These are phyloP conservation scores for Vitis hybrid DNA, from an alignment of 177 flowering plant species.

Conservation along the genomic window DNA sequence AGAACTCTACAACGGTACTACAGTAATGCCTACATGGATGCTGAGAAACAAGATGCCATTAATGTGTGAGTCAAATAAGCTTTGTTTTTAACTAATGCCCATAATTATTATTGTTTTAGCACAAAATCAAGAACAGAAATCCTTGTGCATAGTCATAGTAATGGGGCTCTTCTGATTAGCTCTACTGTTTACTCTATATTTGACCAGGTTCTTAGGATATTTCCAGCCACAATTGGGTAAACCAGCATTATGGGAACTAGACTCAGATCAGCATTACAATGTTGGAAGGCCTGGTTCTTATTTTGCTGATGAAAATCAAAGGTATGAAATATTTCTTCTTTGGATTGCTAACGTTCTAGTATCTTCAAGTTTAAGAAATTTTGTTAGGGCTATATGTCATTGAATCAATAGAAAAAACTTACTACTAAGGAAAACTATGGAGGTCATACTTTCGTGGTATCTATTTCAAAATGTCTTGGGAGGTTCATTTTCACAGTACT, in stretches of 20 bases:
- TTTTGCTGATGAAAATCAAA: conserved; percentile 43
- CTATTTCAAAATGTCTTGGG: neutral
- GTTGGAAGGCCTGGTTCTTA: conserved; percentile 43
- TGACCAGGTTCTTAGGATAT: conserved; percentile 87
- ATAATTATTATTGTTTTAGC: too few species aligned
- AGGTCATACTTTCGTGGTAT: neutral
- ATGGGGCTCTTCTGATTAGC: neutral
- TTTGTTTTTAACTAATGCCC: neutral
- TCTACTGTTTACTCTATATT: neutral
- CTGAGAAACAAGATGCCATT: conserved; percentile 88
- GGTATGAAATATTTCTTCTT: conserved; percentile 38
- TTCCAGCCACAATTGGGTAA: conserved; percentile 81
- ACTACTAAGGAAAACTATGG: neutral
- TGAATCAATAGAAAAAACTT: neutral
- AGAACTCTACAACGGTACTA: conserved; percentile 83
- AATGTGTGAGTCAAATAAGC: conserved; percentile 65
- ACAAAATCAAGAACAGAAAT: too few species aligned
- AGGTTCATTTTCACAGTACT: neutral
- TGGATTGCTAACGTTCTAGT: neutral
- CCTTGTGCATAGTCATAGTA: too few species aligned
- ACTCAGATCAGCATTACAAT: conserved; percentile 72
- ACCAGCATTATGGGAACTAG: conserved; percentile 92
- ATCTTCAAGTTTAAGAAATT: neutral
- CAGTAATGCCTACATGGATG: conserved; percentile 91
- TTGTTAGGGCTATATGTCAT: neutral